Evolutionary conservation across 305 asterid genomes (phyloP).

Genomic region (Fraxinus xanthoxyloides): DNA sequence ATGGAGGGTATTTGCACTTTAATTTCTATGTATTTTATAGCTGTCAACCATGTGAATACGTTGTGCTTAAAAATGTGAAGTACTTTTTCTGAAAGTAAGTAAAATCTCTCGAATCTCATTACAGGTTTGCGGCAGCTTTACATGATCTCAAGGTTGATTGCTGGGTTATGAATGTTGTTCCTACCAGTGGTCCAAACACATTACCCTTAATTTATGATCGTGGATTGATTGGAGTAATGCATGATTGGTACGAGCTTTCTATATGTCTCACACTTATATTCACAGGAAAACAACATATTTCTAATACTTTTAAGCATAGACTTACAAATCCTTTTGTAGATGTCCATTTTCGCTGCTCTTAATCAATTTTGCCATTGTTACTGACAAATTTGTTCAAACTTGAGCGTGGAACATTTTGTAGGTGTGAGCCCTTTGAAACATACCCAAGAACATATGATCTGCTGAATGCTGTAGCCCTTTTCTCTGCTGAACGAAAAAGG

Average conservation of each 20-base stretch:
- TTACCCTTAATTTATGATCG: conserved; percentile 66
- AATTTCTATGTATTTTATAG: not conserved
- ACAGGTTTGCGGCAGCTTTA: conserved; percentile 66
- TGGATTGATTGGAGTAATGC: conserved; percentile 62
- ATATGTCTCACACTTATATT: not conserved
- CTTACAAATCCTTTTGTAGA: not conserved
- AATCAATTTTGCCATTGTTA: not conserved
- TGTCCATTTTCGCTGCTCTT: not conserved
- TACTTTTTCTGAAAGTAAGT: not conserved
- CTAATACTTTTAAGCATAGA: not conserved
- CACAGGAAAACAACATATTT: not conserved
- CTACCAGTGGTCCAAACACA: conserved; percentile 51
- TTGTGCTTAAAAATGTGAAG: not conserved
- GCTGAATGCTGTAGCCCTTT: conserved; percentile 54
- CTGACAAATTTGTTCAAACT: not conserved
- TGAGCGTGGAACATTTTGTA: conserved; percentile 9
- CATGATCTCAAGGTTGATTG: conserved; percentile 44
- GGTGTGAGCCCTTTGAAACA: conserved; percentile 71
- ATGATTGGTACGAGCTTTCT: conserved; percentile 53
- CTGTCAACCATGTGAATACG: not conserved
- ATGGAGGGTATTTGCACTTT: conserved; percentile 53
- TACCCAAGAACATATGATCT: conserved; percentile 67
- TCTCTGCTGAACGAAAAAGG: conserved; percentile 55
- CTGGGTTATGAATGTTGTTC: conserved; percentile 77
- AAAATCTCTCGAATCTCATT: not conserved